A percentile compares a stretch with the other conserved stretches of the same genome.
Evolutionary conservation across 257 asterid species (phyloP).

Genomic region (Rauvolfia tetraphylla): DNA sequence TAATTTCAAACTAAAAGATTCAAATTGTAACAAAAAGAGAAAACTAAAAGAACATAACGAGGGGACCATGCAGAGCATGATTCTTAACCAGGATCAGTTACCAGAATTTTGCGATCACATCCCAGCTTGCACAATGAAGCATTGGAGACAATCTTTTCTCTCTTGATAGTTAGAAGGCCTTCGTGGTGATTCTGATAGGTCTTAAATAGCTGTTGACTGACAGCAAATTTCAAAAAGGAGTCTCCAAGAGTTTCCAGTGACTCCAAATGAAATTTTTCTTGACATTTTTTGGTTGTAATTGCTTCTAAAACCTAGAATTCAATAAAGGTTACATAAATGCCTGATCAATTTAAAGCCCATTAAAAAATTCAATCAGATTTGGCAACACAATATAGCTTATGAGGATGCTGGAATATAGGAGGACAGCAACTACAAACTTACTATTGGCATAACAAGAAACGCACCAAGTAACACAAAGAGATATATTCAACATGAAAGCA

Average conservation of each 20-base stretch:
- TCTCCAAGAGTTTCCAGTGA: slow-evolving; percentile 90
- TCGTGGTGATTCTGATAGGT: slow-evolving; percentile 56
- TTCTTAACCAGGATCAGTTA: slow-evolving; percentile 23
- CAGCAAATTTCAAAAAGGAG: slow-evolving; percentile 74
- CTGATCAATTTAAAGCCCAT: neutral
- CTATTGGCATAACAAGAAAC: neutral
- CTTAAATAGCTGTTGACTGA: slow-evolving; percentile 59
- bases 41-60: neutral
- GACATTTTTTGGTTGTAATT: slow-evolving; percentile 71
- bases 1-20: neutral
- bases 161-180: slow-evolving; percentile 57
- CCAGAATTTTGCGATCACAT: slow-evolving; percentile 60
- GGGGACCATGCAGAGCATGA: neutral
- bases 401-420: neutral
- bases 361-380: neutral
- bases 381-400: neutral
- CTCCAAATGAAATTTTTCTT: slow-evolving; percentile 65
- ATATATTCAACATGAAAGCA: neutral
- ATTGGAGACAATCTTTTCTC: slow-evolving; percentile 50
- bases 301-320: slow-evolving; percentile 72
- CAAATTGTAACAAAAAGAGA: neutral
- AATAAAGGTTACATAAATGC: neutral
- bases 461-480: neutral
- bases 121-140: slow-evolving; percentile 70
- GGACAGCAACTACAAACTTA: too few relatives aligned